phyloP scores from a whole-genome alignment of 2,329 filamentous ascomycete species.

The Coniochaeta ligniaria region DNA sequence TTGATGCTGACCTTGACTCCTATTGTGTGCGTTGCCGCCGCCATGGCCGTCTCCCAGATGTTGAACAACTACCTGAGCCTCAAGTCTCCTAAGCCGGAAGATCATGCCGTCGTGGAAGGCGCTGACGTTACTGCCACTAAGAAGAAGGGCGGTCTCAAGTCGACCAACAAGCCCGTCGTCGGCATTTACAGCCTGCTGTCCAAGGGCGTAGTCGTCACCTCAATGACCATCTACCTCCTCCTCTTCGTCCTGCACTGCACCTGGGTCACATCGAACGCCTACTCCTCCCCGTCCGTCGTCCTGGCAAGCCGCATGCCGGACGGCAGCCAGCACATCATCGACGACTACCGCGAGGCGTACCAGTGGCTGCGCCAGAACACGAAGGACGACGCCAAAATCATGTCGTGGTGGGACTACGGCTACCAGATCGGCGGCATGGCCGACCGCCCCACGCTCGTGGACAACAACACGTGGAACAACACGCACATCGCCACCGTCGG shows the following conservation, averaged over 20 bases:
- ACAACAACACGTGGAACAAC: constrained; percentile 99
- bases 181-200: constrained; percentile 79
- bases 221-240: constrained; percentile 72
- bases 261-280: constrained; percentile 98
- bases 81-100: constrained; percentile 51
- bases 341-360: constrained; percentile 98
- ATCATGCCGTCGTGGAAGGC: constrained; percentile 32
- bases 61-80: constrained; percentile 76
- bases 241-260: constrained; percentile 97
- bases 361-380: constrained; percentile 99
- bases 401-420: constrained; percentile 99
- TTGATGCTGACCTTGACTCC: constrained; percentile 97
- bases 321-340: constrained; percentile 95
- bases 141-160: constrained; percentile 59
- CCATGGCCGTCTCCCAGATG: constrained; percentile 79
- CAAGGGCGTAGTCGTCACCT: constrained; percentile 68
- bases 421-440: constrained; percentile 99
- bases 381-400: constrained; percentile 88
- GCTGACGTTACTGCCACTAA: constrained; percentile 37
- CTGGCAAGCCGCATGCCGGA: constrained; percentile 88
- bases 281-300: constrained; percentile 96
- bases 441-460: constrained; percentile 89
- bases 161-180: constrained; percentile 64
- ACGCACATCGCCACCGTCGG: constrained; percentile 98
- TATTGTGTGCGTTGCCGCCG: constrained; percentile 90